These are phyloP conservation scores for Citrus inodora DNA, from an alignment of 345 rosid species.

Conservation along the genomic window DNA sequence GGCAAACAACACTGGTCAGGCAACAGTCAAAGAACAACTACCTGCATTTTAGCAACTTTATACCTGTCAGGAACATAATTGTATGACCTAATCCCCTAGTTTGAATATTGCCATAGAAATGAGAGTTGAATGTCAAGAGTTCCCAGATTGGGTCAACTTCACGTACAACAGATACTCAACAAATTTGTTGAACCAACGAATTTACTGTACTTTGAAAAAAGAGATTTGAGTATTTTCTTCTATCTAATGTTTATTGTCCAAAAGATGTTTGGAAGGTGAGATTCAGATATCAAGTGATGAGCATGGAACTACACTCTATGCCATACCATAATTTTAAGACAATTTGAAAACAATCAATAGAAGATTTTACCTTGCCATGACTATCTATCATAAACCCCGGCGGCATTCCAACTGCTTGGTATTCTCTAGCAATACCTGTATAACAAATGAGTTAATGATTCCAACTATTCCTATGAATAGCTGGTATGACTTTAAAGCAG, in stretches of 20 bases:
- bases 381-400: slow-evolving; percentile 42
- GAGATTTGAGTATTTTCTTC: not conserved
- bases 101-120: not conserved
- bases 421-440: slow-evolving; percentile 69
- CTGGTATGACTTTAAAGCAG: not conserved
- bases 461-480: not conserved
- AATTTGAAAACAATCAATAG: not conserved
- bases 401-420: slow-evolving; percentile 77
- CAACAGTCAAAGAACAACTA: not conserved
- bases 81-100: no score
- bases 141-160: no score
- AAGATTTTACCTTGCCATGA: not conserved
- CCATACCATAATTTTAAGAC: not conserved
- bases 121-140: not conserved
- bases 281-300: not conserved
- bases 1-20: not conserved
- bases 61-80: not conserved
- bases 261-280: not conserved
- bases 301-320: not conserved
- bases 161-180: not conserved
- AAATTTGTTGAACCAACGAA: not conserved
- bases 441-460: not conserved
- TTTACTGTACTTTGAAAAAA: not conserved
- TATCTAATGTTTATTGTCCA: not conserved
- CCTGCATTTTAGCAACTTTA: not conserved